phyloP scores from a whole-genome alignment of 1,139 yeast species.

The Ogataea hybrid region DNA sequence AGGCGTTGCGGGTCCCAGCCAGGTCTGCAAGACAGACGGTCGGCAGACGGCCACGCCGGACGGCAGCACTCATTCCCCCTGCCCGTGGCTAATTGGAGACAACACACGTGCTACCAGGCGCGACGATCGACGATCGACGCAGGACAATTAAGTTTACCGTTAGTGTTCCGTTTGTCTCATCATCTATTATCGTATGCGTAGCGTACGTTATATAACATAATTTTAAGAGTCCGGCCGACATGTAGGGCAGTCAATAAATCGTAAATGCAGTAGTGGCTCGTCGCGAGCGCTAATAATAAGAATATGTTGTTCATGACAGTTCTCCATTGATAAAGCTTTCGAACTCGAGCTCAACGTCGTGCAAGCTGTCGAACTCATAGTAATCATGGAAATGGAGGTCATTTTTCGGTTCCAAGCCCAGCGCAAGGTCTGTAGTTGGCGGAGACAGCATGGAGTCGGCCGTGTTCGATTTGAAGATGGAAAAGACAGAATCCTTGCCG shows the following conservation, averaged over 20 bases:
- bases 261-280: constrained; percentile 7
- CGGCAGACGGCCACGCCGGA: no score
- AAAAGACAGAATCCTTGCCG: constrained; percentile 8
- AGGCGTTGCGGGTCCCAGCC: no score
- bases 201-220: constrained; percentile 6
- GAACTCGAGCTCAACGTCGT: constrained; percentile 30
- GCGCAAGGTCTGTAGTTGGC: constrained; percentile 5
- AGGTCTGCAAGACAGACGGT: no score
- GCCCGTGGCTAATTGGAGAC: background rate
- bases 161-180: background rate
- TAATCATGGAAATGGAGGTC: constrained; percentile 16
- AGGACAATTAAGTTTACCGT: background rate
- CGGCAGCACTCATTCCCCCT: no score
- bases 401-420: constrained; percentile 9
- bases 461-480: constrained; percentile 12
- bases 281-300: constrained; percentile 5
- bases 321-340: constrained; percentile 30
- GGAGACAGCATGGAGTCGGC: constrained; percentile 14
- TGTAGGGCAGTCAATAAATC: background rate
- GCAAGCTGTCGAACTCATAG: constrained; percentile 16
- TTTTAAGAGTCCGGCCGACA: background rate
- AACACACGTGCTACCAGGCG: background rate
- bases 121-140: constrained; percentile 6
- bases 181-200: constrained; percentile 8
- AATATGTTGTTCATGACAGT: constrained; percentile 9